Conservation (phyloP, 2,329 filamentous ascomycete genomes). For the Cyphellophora europaea region DNA sequence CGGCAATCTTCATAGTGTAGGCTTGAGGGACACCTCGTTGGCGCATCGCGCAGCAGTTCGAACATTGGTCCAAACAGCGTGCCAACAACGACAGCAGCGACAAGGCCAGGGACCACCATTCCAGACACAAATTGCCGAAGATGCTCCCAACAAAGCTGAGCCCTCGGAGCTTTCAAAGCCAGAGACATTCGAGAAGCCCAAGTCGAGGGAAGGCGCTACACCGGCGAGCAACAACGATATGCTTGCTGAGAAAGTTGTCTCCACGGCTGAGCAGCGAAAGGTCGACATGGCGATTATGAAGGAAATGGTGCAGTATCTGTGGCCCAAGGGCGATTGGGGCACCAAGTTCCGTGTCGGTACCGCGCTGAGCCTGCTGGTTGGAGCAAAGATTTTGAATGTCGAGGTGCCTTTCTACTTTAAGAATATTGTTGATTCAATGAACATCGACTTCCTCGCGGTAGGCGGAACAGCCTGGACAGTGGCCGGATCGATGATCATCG, state of each 20-base stretch:
- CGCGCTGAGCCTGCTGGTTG: slow-evolving; percentile 73
- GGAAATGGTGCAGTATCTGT: slow-evolving; percentile 92
- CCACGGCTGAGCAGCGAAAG: slow-evolving; percentile 80
- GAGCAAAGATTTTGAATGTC: slow-evolving; percentile 91
- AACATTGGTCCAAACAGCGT: too few species aligned
- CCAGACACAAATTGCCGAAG: slow-evolving; percentile 8
- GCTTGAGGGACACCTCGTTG: too few species aligned
- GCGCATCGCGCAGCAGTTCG: too few species aligned
- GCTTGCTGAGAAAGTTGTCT: slow-evolving; percentile 54
- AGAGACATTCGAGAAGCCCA: slow-evolving; percentile 12
- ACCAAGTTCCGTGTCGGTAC: slow-evolving; percentile 78
- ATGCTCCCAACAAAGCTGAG: slow-evolving; percentile 7
- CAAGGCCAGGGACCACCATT: slow-evolving; percentile 5
- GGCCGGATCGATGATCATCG: slow-evolving; percentile 85
- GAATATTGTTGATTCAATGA: slow-evolving; percentile 95
- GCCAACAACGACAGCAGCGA: background rate
- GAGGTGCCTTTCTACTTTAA: slow-evolving; percentile 99
- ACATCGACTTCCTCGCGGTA: slow-evolving; percentile 76
- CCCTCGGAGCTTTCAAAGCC: slow-evolving; percentile 10
- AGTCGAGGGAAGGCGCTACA: slow-evolving; percentile 15
- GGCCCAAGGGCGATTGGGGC: slow-evolving; percentile 79
- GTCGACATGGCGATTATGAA: slow-evolving; percentile 98
- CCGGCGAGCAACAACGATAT: slow-evolving; percentile 39
- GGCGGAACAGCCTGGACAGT: slow-evolving; percentile 86
- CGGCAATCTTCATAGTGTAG: too few species aligned